These are phyloP conservation scores for Hericium rajendrae DNA, from an alignment of 768 basidiomycete genomes.

Conservation along the genomic window DNA sequence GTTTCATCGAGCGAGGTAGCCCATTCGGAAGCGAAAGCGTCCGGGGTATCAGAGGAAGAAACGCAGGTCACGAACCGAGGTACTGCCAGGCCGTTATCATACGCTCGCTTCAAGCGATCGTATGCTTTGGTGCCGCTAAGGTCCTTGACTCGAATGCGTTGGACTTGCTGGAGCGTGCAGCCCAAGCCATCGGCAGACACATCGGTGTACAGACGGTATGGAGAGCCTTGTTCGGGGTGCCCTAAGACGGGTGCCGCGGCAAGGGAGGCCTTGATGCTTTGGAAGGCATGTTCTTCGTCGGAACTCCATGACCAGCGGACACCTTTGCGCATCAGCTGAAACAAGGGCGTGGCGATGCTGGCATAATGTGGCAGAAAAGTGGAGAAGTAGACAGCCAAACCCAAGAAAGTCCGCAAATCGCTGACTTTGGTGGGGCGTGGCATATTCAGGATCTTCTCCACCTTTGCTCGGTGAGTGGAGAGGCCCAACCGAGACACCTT, in stretches of 20 bases:
- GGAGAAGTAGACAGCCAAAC: slow-evolving; percentile 30
- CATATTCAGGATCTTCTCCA: slow-evolving; percentile 24
- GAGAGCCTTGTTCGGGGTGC: slow-evolving; percentile 19
- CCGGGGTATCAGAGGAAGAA: no score
- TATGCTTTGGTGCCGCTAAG: slow-evolving; percentile 15
- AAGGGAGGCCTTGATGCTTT: slow-evolving; percentile 21
- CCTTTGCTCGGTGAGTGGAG: slow-evolving; percentile 29
- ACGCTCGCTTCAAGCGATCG: slow-evolving; percentile 8
- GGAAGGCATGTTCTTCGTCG: slow-evolving; percentile 20
- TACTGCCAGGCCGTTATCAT: neutral
- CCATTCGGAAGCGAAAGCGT: no score
- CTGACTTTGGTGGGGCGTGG: slow-evolving; percentile 9
- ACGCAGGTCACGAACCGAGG: neutral
- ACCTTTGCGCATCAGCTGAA: slow-evolving; percentile 24
- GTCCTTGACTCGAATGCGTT: slow-evolving; percentile 13
- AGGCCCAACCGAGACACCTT: no score
- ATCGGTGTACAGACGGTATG: slow-evolving; percentile 29
- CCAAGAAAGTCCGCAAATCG: slow-evolving; percentile 20
- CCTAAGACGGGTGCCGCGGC: slow-evolving; percentile 24
- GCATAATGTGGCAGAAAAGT: slow-evolving; percentile 28
- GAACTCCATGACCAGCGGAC: neutral
- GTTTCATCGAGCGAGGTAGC: neutral
- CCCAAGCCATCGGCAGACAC: slow-evolving; percentile 15
- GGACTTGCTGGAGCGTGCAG: slow-evolving; percentile 17
- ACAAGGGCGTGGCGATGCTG: slow-evolving; percentile 24